phyloP scores from a whole-genome alignment of 2,329 filamentous ascomycete species.

The Nothopassalora personata region DNA sequence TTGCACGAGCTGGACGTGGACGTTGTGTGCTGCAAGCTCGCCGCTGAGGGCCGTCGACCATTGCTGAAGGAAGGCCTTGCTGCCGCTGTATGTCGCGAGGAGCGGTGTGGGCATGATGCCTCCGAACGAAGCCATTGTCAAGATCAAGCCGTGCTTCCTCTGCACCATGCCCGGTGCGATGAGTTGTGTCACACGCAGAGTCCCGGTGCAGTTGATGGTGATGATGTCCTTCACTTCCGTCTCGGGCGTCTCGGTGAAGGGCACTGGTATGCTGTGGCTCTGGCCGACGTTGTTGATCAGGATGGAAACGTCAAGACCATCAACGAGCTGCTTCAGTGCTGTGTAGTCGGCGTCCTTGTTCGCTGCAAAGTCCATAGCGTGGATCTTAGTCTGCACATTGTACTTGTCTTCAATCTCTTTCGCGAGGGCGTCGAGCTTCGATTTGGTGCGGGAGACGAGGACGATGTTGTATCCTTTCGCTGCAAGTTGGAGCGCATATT shows the following conservation, averaged over 20 bases:
- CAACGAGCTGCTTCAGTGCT: conserved; percentile 61
- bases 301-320: conserved; percentile 67
- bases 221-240: conserved; percentile 85
- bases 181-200: conserved; percentile 79
- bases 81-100: conserved; percentile 92
- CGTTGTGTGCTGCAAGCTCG: conserved; percentile 73
- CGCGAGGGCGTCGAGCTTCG: conserved; percentile 76
- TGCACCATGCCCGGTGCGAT: conserved; percentile 78
- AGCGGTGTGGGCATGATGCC: conserved; percentile 88
- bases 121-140: conserved; percentile 96
- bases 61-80: conserved; percentile 95
- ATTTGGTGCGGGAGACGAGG: conserved; percentile 89
- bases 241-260: conserved; percentile 73
- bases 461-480: conserved; percentile 90
- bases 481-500: conserved; percentile 87
- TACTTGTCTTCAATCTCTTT: conserved; percentile 68
- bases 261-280: conserved; percentile 86
- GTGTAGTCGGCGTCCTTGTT: conserved; percentile 77
- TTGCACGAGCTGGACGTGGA: conserved; percentile 86
- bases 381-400: conserved; percentile 65
- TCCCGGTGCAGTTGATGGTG: conserved; percentile 90
- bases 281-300: conserved; percentile 96
- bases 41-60: conserved; percentile 84
- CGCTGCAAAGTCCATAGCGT: conserved; percentile 87
- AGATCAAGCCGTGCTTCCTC: conserved; percentile 78